Conservation (phyloP, 305 asterid genomes). For the Solanum hybrid region DNA sequence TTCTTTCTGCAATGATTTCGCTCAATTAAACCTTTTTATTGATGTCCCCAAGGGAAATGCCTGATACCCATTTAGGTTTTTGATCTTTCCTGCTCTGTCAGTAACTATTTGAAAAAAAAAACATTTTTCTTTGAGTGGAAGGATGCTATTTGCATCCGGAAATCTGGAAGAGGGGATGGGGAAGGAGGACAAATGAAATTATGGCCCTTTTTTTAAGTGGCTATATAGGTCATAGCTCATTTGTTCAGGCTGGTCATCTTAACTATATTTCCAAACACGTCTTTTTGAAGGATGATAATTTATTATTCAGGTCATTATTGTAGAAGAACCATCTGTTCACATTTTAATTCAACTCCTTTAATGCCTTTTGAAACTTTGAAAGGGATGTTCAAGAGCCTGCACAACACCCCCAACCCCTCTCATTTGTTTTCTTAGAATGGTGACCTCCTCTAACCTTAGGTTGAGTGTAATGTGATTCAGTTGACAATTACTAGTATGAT, state of each 20-base stretch:
- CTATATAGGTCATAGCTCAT: background rate
- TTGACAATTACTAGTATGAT: background rate
- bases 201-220: background rate
- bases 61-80: background rate
- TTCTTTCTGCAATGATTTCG: background rate
- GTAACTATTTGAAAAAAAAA: background rate
- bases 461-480: background rate
- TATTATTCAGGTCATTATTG: background rate
- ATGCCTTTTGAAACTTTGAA: background rate
- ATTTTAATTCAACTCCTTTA: background rate
- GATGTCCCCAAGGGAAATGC: background rate
- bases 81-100: background rate
- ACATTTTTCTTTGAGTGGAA: background rate
- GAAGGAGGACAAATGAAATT: background rate
- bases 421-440: background rate
- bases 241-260: background rate
- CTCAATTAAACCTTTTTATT: background rate
- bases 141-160: background rate
- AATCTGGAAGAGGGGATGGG: background rate
- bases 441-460: background rate
- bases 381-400: background rate
- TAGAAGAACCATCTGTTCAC: background rate
- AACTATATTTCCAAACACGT: background rate
- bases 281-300: background rate
- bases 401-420: background rate